Percentiles rank a stretch among this genome's conserved stretches.
Evolutionary conservation across 768 basidiomycete species (phyloP).

Genomic region (Sporobolomyces pararoseus): DNA sequence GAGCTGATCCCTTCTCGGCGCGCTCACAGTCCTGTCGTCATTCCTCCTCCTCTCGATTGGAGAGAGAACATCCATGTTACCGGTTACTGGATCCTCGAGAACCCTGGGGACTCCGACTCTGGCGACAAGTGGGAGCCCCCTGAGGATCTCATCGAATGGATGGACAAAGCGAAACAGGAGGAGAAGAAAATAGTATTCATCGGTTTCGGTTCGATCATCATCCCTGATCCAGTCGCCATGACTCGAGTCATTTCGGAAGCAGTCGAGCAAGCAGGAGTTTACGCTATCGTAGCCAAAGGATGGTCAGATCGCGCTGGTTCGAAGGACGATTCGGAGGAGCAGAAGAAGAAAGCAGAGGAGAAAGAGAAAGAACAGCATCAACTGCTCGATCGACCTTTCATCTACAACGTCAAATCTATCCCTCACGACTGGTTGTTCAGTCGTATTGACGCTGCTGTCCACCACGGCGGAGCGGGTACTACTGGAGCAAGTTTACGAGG

Average conservation of each 20-base stretch:
- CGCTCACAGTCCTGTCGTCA: constrained; percentile 54
- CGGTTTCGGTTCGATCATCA: constrained; percentile 95
- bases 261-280: constrained; percentile 76
- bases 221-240: constrained; percentile 88
- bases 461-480: constrained; percentile 96
- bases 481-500: constrained; percentile 85
- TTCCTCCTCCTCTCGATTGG: constrained; percentile 95
- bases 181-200: constrained; percentile 94
- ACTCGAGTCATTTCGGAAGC: constrained; percentile 87
- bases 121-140: constrained; percentile 84
- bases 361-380: constrained; percentile 61
- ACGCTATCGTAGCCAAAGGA: constrained; percentile 91
- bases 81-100: constrained; percentile 96
- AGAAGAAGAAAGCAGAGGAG: constrained; percentile 46
- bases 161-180: constrained; percentile 66
- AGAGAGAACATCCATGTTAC: constrained; percentile 97
- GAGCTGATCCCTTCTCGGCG: not conserved
- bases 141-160: constrained; percentile 70
- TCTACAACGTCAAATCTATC: constrained; percentile 71
- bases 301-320: constrained; percentile 84
- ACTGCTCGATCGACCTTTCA: constrained; percentile 69
- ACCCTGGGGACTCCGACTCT: constrained; percentile 73
- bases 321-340: constrained; percentile 55
- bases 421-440: constrained; percentile 82
- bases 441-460: constrained; percentile 91